Conservation (phyloP, 1,139 yeast species). For the Arxiozyma slooffiae region DNA sequence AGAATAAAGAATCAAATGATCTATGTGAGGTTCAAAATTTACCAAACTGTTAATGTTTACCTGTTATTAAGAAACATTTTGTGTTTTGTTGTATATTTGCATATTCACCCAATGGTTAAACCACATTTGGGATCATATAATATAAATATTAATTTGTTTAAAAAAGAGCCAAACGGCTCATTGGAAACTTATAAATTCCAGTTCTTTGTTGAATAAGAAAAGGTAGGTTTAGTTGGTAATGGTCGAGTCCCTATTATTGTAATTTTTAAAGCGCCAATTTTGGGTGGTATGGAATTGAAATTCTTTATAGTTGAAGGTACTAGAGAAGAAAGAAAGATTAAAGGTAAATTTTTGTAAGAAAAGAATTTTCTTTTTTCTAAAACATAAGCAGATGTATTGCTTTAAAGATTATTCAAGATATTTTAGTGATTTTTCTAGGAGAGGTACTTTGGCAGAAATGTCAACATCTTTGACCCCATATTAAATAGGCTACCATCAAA, state of each 20-base stretch:
- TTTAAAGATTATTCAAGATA: constrained; percentile 53
- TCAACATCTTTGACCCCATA: constrained; percentile 70
- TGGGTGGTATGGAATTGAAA: constrained; percentile 44
- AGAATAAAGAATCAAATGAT: constrained; percentile 1
- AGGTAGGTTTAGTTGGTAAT: constrained; percentile 57
- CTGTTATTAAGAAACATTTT: constrained; percentile 33
- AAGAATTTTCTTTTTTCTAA: constrained; percentile 33
- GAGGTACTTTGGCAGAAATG: constrained; percentile 52
- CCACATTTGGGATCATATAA: constrained; percentile 51
- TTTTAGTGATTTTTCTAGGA: constrained; percentile 43
- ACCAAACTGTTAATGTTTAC: constrained; percentile 9
- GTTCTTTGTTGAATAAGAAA: constrained; percentile 62
- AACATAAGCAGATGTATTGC: constrained; percentile 46
- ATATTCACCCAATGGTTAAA: constrained; percentile 45
- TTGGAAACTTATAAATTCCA: constrained; percentile 45
- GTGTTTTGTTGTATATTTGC: constrained; percentile 45
- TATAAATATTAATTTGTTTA: constrained; percentile 52
- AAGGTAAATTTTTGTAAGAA: constrained; percentile 36
- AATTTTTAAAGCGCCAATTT: constrained; percentile 51
- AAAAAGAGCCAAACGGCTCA: constrained; percentile 42
- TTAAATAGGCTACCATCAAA: constrained; percentile 59
- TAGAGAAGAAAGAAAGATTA: constrained; percentile 46
- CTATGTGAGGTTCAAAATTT: neutral
- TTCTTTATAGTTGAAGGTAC: constrained; percentile 45
- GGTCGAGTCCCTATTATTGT: constrained; percentile 61